Conservation (phyloP, 2,329 filamentous ascomycete species). For the Fusarium camptoceras region DNA sequence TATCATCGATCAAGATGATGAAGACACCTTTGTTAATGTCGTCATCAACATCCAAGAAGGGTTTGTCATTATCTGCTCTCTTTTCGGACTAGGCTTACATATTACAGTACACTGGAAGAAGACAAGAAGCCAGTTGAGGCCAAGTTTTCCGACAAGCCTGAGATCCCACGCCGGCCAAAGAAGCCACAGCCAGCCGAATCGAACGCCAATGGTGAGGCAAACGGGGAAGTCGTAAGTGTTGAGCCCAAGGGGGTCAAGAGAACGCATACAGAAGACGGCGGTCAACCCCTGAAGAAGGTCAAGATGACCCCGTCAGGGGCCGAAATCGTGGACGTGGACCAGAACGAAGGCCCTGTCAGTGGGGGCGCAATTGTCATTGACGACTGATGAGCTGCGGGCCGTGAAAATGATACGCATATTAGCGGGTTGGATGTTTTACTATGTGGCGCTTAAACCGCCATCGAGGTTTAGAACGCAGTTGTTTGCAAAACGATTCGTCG, state of each 20-base stretch:
- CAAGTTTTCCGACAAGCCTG: constrained; percentile 56
- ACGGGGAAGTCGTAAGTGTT: constrained; percentile 55
- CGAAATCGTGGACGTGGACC: constrained; percentile 63
- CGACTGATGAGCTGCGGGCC: constrained; percentile 55
- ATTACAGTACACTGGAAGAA: constrained; percentile 55
- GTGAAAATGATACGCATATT: constrained; percentile 17
- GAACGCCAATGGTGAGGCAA: constrained; percentile 56
- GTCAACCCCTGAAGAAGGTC: constrained; percentile 61
- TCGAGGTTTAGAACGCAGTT: constrained; percentile 90
- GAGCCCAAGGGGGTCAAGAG: constrained; percentile 60
- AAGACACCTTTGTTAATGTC: constrained; percentile 81
- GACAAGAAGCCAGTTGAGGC: constrained; percentile 68
- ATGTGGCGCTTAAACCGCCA: constrained; percentile 80
- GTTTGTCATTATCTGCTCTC: constrained; percentile 55
- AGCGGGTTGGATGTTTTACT: constrained; percentile 41
- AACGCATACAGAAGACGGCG: constrained; percentile 56
- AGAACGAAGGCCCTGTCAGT: constrained; percentile 46
- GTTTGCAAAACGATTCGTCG: constrained; percentile 83
- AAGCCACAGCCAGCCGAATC: constrained; percentile 52
- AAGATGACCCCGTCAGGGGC: constrained; percentile 55
- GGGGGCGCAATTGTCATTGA: constrained; percentile 76
- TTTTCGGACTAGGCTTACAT: constrained; percentile 43
- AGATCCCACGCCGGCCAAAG: constrained; percentile 67
- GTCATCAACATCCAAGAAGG: constrained; percentile 75
- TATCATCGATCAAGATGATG: constrained; percentile 84